These are phyloP conservation scores for Posidonia australis DNA, from an alignment of 106 monocot genomes.

Conservation along the genomic window DNA sequence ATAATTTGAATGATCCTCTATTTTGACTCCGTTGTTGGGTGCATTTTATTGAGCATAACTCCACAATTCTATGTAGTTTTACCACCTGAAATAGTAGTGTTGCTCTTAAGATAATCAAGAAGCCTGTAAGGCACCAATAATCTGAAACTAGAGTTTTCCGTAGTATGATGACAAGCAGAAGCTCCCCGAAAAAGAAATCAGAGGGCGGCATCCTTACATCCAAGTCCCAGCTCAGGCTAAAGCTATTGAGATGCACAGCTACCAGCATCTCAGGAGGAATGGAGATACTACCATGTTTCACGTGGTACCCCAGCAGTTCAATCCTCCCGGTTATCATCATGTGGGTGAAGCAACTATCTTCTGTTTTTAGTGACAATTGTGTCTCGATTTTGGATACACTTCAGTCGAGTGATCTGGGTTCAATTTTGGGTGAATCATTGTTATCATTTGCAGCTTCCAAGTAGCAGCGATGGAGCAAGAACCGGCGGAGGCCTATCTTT, in stretches of 20 bases:
- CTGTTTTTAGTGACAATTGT: too few species aligned
- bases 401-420: not conserved
- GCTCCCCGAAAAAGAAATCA: not conserved
- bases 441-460: not conserved
- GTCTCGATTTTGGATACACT: not conserved
- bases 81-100: not conserved
- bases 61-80: not conserved
- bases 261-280: slow-evolving; percentile 6
- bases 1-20: not conserved
- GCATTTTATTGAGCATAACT: too few species aligned
- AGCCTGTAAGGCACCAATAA: not conserved
- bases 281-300: not conserved
- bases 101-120: not conserved
- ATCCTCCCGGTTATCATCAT: not conserved
- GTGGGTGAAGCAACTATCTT: not conserved
- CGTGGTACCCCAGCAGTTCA: not conserved
- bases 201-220: not conserved
- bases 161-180: slow-evolving; percentile 3
- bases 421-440: not conserved
- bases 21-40: too few species aligned
- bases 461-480: not conserved
- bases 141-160: not conserved
- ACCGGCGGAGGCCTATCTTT: not conserved
- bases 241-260: not conserved
- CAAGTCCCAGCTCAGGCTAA: slow-evolving; percentile 3